Evolutionary conservation across 345 rosid genomes (phyloP), one percentile per base, ranked within the genome.

Genomic region (Populus ilicifolia): DNA sequence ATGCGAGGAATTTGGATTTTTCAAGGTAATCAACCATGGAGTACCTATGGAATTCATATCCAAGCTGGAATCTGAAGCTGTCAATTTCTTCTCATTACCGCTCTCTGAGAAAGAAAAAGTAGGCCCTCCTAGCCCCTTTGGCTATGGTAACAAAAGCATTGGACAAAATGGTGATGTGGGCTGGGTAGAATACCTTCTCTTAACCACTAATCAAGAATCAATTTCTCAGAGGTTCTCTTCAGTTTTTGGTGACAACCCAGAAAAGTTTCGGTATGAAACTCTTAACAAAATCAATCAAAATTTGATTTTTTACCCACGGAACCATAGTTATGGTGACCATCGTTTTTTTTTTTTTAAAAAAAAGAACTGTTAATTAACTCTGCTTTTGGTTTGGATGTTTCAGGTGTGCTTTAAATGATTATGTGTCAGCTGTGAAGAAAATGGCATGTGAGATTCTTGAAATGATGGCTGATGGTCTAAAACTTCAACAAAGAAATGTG

Each of bases 101-200:
- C 80, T 69, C 13, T 43, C 85, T 16, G 83, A 76, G 71, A 88
- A 88, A 65, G 88, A 82, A 68, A 79, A 67, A 38, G 83, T 83
- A 8, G 84, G 87, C 17, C 87, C 82, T 16, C 81, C 90, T 38
- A 61, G 75, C 77, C 88, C 88, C 17, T 84, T 80, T 61, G 90
- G 90, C 54, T 88, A 88, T 36, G 91, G 89, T 48, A 85, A 76
- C 84, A 88, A 88, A 72, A 78, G 65, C 52, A 88, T 88, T 46
- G 91, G 91, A 41, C 79, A 61, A 6, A 86, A 82, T 77, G 89
- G 91, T 23, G 91, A 86, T 61, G 78, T 88, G n/a, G 91, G 91
- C 44, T 86, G 88, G 87, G 77, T 88, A 44, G 91, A 88, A 56
- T 88, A 86, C 80, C 82, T 88, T 62, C 85, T 88, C 48, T 75